These are phyloP conservation scores for Alternaria consortialis DNA, from an alignment of 2,329 filamentous ascomycete species.

Conservation along the genomic window DNA sequence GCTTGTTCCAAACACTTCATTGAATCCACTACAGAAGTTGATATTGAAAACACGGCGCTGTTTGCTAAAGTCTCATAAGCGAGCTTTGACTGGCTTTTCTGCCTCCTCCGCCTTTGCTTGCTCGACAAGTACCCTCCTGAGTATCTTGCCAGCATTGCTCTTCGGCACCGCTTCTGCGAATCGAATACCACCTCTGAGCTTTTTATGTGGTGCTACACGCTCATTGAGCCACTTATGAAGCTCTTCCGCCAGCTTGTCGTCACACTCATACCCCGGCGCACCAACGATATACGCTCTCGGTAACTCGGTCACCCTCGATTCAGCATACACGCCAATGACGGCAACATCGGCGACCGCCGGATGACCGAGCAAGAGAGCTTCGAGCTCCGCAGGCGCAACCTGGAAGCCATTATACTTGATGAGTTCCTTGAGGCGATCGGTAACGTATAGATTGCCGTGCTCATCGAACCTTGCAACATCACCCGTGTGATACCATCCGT, in stretches of 20 bases:
- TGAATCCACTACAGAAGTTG: neutral
- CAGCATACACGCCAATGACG: slow-evolving; percentile 50
- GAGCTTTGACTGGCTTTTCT: neutral
- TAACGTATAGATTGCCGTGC: slow-evolving; percentile 36
- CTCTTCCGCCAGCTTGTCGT: neutral
- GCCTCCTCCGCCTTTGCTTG: neutral
- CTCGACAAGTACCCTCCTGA: neutral
- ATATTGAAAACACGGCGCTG: fast-evolving
- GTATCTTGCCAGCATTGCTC: neutral
- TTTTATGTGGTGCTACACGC: neutral
- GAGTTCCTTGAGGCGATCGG: slow-evolving; percentile 56
- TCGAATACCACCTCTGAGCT: neutral
- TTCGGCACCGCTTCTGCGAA: neutral
- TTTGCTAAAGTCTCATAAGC: neutral
- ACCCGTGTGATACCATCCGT: neutral
- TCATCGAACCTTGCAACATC: slow-evolving; percentile 41
- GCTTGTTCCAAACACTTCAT: neutral
- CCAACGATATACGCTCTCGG: neutral
- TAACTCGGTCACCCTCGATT: neutral
- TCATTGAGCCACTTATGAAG: neutral
- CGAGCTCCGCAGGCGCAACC: slow-evolving; percentile 67
- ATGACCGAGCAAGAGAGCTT: slow-evolving; percentile 64
- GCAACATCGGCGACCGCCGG: slow-evolving; percentile 68
- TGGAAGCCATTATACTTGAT: slow-evolving; percentile 70
- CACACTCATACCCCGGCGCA: neutral